phyloP scores from a whole-genome alignment of 805 yeast species.

The Tetrapisispora taiwanensis region DNA sequence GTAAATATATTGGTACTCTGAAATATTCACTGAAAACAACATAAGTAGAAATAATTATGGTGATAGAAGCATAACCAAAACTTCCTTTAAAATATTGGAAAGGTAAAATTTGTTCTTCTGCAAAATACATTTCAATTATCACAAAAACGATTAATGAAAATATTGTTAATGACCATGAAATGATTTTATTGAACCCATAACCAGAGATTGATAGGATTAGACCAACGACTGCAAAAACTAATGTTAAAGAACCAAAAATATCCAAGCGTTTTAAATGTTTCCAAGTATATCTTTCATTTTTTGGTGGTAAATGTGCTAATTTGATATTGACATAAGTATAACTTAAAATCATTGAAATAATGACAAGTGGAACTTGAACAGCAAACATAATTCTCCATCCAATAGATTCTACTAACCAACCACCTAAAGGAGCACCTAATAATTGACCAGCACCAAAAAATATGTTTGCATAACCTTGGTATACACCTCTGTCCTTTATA shows the following conservation, averaged over 20 bases:
- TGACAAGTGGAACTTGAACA: slow-evolving; percentile 39
- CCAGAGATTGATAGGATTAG: slow-evolving; percentile 25
- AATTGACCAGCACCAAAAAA: slow-evolving; percentile 68
- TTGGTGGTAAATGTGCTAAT: slow-evolving; percentile 44
- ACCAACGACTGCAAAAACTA: slow-evolving; percentile 35
- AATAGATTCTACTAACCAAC: slow-evolving; percentile 42
- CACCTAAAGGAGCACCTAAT: slow-evolving; percentile 57
- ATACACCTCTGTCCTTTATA: slow-evolving; percentile 64
- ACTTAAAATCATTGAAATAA: slow-evolving; percentile 30
- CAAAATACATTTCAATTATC: slow-evolving; percentile 28
- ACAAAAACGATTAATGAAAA: slow-evolving; percentile 28
- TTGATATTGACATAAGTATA: slow-evolving; percentile 30
- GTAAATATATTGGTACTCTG: slow-evolving; percentile 49
- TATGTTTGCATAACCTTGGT: slow-evolving; percentile 74
- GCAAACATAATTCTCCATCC: slow-evolving; percentile 60
- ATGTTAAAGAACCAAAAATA: slow-evolving; percentile 50
- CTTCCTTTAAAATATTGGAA: slow-evolving; percentile 41
- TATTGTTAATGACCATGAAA: slow-evolving; percentile 6
- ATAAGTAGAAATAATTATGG: slow-evolving; percentile 37
- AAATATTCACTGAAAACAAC: slow-evolving; percentile 41
- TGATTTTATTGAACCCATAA: not conserved
- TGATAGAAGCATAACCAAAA: slow-evolving; percentile 44
- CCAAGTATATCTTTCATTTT: slow-evolving; percentile 34
- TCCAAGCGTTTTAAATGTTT: slow-evolving; percentile 52
- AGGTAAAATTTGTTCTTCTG: slow-evolving; percentile 52